phyloP scores from a whole-genome alignment of 179 eudicot genomes.

The Nepenthes alata region DNA sequence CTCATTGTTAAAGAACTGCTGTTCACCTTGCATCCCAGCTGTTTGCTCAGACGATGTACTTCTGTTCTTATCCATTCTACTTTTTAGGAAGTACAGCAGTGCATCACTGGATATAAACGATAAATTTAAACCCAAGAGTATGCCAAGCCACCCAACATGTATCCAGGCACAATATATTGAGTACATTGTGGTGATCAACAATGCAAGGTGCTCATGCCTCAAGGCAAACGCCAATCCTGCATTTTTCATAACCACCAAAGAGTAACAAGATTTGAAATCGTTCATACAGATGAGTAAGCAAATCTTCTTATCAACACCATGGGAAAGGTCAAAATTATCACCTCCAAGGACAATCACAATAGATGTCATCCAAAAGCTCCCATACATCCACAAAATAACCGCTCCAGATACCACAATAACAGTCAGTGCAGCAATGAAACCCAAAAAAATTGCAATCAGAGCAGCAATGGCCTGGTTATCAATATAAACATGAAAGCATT shows the following conservation, averaged over 20 bases:
- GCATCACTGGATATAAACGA: slow-evolving; percentile 89
- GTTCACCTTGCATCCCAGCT: slow-evolving; percentile 49
- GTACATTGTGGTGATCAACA: slow-evolving; percentile 50
- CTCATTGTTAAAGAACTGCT: slow-evolving; percentile 31
- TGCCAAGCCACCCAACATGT: slow-evolving; percentile 79
- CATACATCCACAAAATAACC: slow-evolving; percentile 67
- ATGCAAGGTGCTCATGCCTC: slow-evolving; percentile 59
- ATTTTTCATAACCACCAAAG: slow-evolving; percentile 13
- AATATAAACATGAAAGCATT: neutral
- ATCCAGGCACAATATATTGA: slow-evolving; percentile 70
- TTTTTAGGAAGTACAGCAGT: slow-evolving; percentile 56
- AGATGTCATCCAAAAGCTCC: slow-evolving; percentile 88
- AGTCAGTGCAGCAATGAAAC: slow-evolving; percentile 41
- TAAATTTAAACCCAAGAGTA: slow-evolving; percentile 57
- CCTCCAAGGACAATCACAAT: slow-evolving; percentile 55
- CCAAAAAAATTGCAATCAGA: slow-evolving; percentile 52
- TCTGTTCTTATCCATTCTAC: slow-evolving; percentile 42
- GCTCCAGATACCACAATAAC: slow-evolving; percentile 35
- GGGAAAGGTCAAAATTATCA: slow-evolving; percentile 16
- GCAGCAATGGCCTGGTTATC: slow-evolving; percentile 45
- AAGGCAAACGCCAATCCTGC: slow-evolving; percentile 65
- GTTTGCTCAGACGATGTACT: slow-evolving; percentile 42
- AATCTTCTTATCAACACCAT: neutral
- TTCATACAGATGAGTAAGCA: neutral
- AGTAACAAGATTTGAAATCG: slow-evolving; percentile 3